A percentile compares a stretch with the other conserved stretches of the same genome.
Conservation (phyloP, 139 green algal species). For the Haematococcus sp. region DNA sequence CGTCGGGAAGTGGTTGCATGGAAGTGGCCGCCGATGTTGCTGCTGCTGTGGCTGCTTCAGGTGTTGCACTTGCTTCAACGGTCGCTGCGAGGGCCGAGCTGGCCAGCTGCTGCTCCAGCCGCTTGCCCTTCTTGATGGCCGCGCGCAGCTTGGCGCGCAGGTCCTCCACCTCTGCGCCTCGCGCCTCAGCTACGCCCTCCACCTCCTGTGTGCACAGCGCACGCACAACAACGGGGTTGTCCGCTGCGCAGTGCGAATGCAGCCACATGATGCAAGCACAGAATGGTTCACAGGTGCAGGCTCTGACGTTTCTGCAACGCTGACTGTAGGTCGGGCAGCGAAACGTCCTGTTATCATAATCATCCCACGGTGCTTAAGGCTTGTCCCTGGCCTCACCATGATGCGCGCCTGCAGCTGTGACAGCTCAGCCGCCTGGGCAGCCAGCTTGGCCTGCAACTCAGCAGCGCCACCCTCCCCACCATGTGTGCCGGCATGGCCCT, state of each 20-base stretch:
- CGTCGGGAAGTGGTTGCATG: no score
- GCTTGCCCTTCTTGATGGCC: slow-evolving; percentile 30
- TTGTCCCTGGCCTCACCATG: no score
- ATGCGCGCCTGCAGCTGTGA: slow-evolving; percentile 19
- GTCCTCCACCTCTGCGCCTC: neutral
- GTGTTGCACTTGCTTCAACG: no score
- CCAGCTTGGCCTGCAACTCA: slow-evolving; percentile 3
- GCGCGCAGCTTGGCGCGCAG: slow-evolving; percentile 19
- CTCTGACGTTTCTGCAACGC: slow-evolving; percentile 30
- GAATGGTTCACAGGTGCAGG: slow-evolving; percentile 8
- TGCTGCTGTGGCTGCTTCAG: no score
- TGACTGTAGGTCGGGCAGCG: no score
- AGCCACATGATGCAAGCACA: neutral
- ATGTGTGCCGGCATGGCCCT: no score
- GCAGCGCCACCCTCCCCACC: no score
- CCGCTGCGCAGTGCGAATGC: neutral
- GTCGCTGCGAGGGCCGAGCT: no score
- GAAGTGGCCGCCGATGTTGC: no score
- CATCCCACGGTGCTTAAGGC: no score
- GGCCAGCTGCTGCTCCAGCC: slow-evolving; percentile 25
- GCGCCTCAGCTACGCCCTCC: slow-evolving; percentile 14
- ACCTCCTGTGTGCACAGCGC: neutral
- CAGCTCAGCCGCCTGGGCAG: slow-evolving; percentile 12
- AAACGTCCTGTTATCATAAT: no score
- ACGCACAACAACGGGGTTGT: neutral